These are phyloP conservation scores for Candida wancherniae DNA, from an alignment of 805 yeast species.

Conservation along the genomic window DNA sequence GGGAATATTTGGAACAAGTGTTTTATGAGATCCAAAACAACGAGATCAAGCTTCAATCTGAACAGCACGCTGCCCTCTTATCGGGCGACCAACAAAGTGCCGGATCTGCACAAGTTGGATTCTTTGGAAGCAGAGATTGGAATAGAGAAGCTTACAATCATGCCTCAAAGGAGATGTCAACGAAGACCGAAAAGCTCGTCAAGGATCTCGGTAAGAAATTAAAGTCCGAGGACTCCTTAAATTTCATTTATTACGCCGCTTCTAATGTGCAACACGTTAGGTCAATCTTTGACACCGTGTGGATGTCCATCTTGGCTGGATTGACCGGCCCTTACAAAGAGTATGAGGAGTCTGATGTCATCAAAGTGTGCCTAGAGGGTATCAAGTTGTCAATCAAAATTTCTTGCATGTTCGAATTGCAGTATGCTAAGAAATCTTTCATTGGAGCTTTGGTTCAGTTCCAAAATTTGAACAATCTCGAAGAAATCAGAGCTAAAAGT, in stretches of 20 bases:
- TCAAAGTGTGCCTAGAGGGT: conserved; percentile 75
- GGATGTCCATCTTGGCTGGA: conserved; percentile 98
- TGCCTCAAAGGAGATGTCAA: conserved; percentile 88
- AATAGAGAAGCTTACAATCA: conserved; percentile 81
- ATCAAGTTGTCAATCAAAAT: conserved; percentile 76
- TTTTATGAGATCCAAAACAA: conserved; percentile 74
- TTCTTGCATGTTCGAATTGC: conserved; percentile 77
- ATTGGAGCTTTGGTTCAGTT: conserved; percentile 87
- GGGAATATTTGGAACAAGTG: conserved; percentile 62
- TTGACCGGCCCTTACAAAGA: conserved; percentile 91
- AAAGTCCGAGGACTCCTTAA: conserved; percentile 35
- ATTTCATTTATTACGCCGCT: conserved; percentile 66
- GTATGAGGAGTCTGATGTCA: conserved; percentile 68
- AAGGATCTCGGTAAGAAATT: conserved; percentile 52
- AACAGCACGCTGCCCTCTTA: conserved; percentile 86
- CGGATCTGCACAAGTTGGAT: conserved; percentile 35
- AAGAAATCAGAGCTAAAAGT: conserved; percentile 74
- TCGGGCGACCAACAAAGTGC: conserved; percentile 48
- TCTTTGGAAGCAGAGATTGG: conserved; percentile 66
- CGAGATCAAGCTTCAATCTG: conserved; percentile 88
- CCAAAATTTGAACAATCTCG: conserved; percentile 71
- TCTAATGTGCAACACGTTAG: conserved; percentile 84
- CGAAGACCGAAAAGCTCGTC: conserved; percentile 81
- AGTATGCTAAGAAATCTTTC: conserved; percentile 82
- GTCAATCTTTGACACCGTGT: conserved; percentile 86